Base-by-base conservation (phyloP, 345 rosid genomes). In the Populus pruinosa region DNA sequence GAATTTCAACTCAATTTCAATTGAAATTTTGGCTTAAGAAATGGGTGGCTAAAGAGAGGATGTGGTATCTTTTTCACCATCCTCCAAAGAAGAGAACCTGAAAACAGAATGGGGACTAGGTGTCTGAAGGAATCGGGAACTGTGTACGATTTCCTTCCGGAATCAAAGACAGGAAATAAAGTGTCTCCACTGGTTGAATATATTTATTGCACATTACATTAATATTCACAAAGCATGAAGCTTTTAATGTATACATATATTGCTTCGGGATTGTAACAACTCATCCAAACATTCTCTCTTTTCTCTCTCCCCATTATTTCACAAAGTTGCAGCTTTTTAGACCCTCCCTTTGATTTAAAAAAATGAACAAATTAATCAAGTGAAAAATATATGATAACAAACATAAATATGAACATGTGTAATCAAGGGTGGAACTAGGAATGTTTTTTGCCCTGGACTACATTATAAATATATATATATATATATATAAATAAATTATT, bases 71-170 rank as follows among this genome's bases (percentile, higher is more conserved):
- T 76, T 78, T 56, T 56, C 67, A 50, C 64, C 74, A 74, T 81
- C 77, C 63, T 69, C 81, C 75, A 83, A 78, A 80, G 82, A 78
- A 77, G 83, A 85, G 84, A 83, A 62, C 73, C 71, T 78, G 78
- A 79, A 84, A 84, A 84, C 82, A 79, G 76, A 76, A 80, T 64
- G 83, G 79, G 78, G 87, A 81, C 78, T 76, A 61, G 38, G 77
- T 83, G 82, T 83, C 73, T 64, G 63, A 81, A 84, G 86, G 87
- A 82, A 85, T 89, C 85, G 88, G 88, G 90, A 87, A 82, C 83
- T 79, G 88, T 84, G 88, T 85, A 79, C 85, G 88, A 80, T 78
- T 85, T 85, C 77, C 85, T 89, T 78, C 81, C 85, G 78, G 82
- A 78, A 85, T 81, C 85, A 66, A 77, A 79, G 77, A 78, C 78